A percentile compares a stretch with the other conserved stretches of the same genome.
These are phyloP conservation scores for Alternaria viburni DNA, from an alignment of 2,329 filamentous ascomycete species.

Conservation along the genomic window DNA sequence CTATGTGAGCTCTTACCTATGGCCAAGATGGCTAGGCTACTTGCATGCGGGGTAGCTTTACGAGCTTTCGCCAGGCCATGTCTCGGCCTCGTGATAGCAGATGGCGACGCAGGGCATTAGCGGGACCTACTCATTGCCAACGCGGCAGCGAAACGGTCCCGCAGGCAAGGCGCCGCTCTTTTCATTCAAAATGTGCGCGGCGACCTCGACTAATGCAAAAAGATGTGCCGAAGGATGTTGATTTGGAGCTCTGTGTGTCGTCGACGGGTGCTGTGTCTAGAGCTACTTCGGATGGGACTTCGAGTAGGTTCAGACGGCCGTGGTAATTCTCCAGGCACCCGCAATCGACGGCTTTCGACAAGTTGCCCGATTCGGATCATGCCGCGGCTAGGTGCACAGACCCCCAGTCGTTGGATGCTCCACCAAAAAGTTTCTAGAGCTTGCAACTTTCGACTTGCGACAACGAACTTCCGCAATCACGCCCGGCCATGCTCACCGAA, in stretches of 20 bases:
- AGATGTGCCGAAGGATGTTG: not conserved
- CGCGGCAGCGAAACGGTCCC: not conserved
- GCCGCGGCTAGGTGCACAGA: slow-evolving; percentile 8
- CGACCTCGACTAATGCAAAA: not conserved
- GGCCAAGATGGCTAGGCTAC: not conserved
- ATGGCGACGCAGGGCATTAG: not conserved
- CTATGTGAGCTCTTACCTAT: not conserved
- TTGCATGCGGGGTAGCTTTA: not conserved
- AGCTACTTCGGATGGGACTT: not conserved
- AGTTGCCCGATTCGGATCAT: not conserved
- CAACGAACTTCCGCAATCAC: slow-evolving; percentile 1
- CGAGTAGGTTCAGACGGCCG: not conserved
- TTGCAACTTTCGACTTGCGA: slow-evolving; percentile 6
- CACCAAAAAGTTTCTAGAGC: slow-evolving; percentile 21
- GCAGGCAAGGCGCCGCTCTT: not conserved
- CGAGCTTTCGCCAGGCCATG: not conserved
- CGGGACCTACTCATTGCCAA: not conserved
- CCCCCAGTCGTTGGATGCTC: not conserved
- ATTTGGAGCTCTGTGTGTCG: not conserved
- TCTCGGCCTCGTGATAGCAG: not conserved
- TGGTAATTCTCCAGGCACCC: not conserved
- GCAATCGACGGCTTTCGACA: not conserved
- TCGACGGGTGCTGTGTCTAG: not conserved
- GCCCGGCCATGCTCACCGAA: slow-evolving; percentile 56
- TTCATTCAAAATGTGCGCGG: not conserved